phyloP scores from a whole-genome alignment of 768 basidiomycete genomes.

The Lentinus tigrinus region DNA sequence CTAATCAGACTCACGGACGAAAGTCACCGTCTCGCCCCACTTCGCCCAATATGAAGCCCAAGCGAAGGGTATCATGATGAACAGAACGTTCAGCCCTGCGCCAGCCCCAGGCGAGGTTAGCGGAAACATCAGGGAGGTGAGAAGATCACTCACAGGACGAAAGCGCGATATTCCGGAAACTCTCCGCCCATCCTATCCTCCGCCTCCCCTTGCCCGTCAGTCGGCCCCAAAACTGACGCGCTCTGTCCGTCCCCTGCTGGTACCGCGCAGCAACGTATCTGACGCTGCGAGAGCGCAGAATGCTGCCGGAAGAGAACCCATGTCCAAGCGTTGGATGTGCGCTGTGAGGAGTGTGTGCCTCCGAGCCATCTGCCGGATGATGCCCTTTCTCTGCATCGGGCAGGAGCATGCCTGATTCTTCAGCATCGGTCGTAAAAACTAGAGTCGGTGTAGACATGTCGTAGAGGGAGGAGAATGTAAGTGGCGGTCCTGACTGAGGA shows the following conservation, averaged over 20 bases:
- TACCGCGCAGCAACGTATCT: background rate
- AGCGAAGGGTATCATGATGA: constrained; percentile 57
- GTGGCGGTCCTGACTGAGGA: no score
- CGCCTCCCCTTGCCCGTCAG: constrained; percentile 43
- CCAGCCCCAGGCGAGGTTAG: no score
- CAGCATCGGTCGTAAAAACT: no score
- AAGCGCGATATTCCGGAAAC: constrained; percentile 43
- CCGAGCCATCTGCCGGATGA: no score
- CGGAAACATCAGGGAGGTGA: background rate
- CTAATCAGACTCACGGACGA: constrained; percentile 39
- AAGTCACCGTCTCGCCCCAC: constrained; percentile 41
- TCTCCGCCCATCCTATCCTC: constrained; percentile 40
- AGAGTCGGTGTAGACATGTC: no score
- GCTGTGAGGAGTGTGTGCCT: no score
- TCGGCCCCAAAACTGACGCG: constrained; percentile 37
- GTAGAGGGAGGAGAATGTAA: no score
- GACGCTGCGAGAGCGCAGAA: no score
- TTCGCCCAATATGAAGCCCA: constrained; percentile 24
- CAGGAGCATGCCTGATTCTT: no score
- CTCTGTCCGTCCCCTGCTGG: background rate
- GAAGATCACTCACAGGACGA: constrained; percentile 49
- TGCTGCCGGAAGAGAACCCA: no score
- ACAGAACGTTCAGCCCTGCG: constrained; percentile 46
- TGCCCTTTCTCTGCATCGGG: no score
- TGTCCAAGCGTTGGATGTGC: no score